Conservation (phyloP, 768 basidiomycete genomes). For the Exidia glandulosa region DNA sequence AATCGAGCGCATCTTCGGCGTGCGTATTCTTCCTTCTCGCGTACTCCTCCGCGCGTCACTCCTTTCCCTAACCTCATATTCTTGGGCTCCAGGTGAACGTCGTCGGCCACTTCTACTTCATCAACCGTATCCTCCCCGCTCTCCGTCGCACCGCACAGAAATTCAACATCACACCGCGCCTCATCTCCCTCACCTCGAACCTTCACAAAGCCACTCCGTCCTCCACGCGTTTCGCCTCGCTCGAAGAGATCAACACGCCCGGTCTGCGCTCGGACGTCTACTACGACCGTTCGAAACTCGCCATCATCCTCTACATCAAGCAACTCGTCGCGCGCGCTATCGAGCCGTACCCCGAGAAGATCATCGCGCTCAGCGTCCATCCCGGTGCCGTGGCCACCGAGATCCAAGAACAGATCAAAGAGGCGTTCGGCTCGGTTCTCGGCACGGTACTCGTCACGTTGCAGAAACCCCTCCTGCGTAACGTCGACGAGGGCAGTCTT, state of each 20-base stretch:
- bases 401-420: conserved; percentile 16
- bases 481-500: conserved; percentile 14
- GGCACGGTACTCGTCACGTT: conserved; percentile 13
- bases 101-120: conserved; percentile 29
- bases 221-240: conserved; percentile 20
- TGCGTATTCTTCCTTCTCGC: too few relatives aligned
- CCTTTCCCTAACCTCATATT: too few relatives aligned
- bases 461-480: conserved; percentile 17
- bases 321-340: conserved; percentile 11
- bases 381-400: conserved; percentile 18
- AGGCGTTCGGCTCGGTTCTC: conserved; percentile 14
- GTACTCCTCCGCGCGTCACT: too few relatives aligned
- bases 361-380: conserved; percentile 9
- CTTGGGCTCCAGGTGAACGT: conserved; percentile 26
- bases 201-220: conserved; percentile 27
- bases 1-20: conserved; percentile 11
- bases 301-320: conserved; percentile 30
- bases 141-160: conserved; percentile 22
- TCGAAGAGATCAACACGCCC: conserved; percentile 27
- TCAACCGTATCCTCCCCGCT: conserved; percentile 31
- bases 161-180: conserved; percentile 21
- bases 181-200: conserved; percentile 30
- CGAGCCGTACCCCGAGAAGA: too few relatives aligned
- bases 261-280: conserved; percentile 20
- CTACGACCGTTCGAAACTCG: conserved; percentile 31